phyloP scores from a whole-genome alignment of 805 yeast genomes.

The Candida maris region DNA sequence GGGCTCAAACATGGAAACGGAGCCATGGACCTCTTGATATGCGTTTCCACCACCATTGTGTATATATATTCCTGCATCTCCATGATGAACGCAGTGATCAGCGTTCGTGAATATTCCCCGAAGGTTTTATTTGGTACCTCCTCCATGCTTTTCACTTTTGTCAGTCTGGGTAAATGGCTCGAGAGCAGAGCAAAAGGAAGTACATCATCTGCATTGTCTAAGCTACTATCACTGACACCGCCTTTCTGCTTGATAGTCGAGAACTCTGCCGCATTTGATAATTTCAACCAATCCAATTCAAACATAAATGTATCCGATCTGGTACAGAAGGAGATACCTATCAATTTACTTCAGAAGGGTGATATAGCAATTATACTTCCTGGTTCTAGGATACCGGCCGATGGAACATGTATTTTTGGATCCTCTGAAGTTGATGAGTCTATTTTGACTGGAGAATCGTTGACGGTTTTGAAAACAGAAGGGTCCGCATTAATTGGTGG shows the following conservation, averaged over 20 bases:
- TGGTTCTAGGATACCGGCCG: conserved; percentile 89
- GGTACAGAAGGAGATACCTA: conserved; percentile 50
- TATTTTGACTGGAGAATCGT: conserved; percentile 85
- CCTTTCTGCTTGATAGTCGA: conserved; percentile 64
- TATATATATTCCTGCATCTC: conserved; percentile 69
- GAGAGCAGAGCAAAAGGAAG: conserved; percentile 93
- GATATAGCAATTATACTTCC: conserved; percentile 80
- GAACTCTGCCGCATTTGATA: conserved; percentile 27
- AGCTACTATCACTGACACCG: conserved; percentile 77
- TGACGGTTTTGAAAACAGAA: conserved; percentile 59
- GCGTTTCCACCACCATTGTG: conserved; percentile 76
- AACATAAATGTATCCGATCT: conserved; percentile 20
- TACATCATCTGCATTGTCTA: conserved; percentile 84
- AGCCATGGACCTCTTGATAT: conserved; percentile 90
- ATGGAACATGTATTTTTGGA: conserved; percentile 78
- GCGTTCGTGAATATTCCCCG: conserved; percentile 49
- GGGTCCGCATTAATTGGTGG: conserved; percentile 83
- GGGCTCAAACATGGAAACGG: conserved; percentile 68
- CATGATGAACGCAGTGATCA: conserved; percentile 46
- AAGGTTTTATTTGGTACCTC: conserved; percentile 80
- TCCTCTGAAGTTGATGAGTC: conserved; percentile 86
- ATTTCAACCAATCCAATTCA: not conserved
- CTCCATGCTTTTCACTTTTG: conserved; percentile 78
- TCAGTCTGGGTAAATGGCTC: conserved; percentile 84
- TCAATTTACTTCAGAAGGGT: conserved; percentile 71